These are phyloP conservation scores for Silene coronaria DNA, from an alignment of 179 eudicot genomes.

Conservation along the genomic window DNA sequence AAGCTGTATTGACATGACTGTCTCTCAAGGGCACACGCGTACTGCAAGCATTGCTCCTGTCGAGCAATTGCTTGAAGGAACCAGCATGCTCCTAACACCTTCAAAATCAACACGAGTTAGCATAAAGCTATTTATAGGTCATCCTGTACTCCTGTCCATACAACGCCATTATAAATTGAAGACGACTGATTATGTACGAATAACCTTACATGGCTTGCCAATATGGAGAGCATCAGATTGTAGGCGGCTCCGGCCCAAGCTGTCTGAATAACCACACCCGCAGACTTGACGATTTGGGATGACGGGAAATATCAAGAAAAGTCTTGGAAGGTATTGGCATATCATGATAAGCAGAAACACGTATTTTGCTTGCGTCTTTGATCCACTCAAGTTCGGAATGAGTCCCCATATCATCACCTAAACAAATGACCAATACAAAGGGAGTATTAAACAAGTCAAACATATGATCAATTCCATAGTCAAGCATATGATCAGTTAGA, in stretches of 20 bases:
- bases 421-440: too few species aligned
- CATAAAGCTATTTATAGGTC: too few species aligned
- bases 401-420: slow-evolving; percentile 43
- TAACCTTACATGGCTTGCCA: slow-evolving; percentile 41
- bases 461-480: too few species aligned
- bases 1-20: slow-evolving; percentile 26
- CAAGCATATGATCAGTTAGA: too few species aligned
- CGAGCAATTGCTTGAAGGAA: slow-evolving; percentile 65
- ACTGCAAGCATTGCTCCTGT: slow-evolving; percentile 65
- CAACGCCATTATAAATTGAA: too few species aligned
- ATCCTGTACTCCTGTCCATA: not conserved
- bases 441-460: too few species aligned
- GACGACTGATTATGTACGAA: not conserved
- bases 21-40: slow-evolving; percentile 28
- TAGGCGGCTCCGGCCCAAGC: slow-evolving; percentile 49
- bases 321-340: slow-evolving; percentile 32
- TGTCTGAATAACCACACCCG: slow-evolving; percentile 38
- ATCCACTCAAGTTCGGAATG: slow-evolving; percentile 31
- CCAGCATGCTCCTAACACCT: slow-evolving; percentile 85
- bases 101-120: not conserved
- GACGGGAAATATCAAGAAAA: slow-evolving; percentile 33
- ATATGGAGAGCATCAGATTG: slow-evolving; percentile 36
- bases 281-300: slow-evolving; percentile 31
- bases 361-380: slow-evolving; percentile 27
- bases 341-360: slow-evolving; percentile 31